Conservation (phyloP, 2,329 filamentous ascomycete genomes). For the Pestalotiopsis sp. region DNA sequence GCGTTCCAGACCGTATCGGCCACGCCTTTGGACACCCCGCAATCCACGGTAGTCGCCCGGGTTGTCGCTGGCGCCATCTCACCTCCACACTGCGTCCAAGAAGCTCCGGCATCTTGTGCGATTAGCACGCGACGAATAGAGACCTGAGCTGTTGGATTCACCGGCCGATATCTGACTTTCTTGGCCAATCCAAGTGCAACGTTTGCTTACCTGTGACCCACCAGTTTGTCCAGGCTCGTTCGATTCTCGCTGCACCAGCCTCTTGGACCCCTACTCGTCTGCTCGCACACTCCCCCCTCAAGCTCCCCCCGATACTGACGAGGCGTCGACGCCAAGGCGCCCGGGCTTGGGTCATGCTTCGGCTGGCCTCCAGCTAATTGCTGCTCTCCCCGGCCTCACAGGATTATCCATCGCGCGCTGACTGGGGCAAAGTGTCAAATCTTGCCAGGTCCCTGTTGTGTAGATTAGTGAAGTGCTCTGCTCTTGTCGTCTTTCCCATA, state of each 20-base stretch:
- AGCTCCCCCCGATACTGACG: background rate
- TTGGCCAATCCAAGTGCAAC: background rate
- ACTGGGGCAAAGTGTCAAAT: background rate
- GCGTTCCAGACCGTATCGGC: background rate
- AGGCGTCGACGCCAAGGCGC: background rate
- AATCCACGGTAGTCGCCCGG: background rate
- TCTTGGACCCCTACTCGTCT: background rate
- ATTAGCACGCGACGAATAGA: background rate
- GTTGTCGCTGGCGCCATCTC: background rate
- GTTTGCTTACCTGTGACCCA: background rate
- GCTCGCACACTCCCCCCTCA: no score
- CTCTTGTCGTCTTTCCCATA: background rate
- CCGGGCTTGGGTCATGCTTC: background rate
- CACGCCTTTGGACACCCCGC: background rate
- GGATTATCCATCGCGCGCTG: background rate
- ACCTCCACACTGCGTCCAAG: background rate
- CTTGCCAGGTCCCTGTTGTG: no score
- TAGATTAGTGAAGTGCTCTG: background rate
- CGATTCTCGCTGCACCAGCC: background rate
- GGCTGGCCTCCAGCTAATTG: background rate
- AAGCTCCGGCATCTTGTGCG: background rate
- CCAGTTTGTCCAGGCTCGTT: background rate
- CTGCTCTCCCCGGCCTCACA: background rate
- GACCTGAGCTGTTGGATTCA: background rate
- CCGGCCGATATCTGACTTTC: background rate